phyloP scores from a whole-genome alignment of 192 early-diverging fungal species.

The Coemansia sp. region DNA sequence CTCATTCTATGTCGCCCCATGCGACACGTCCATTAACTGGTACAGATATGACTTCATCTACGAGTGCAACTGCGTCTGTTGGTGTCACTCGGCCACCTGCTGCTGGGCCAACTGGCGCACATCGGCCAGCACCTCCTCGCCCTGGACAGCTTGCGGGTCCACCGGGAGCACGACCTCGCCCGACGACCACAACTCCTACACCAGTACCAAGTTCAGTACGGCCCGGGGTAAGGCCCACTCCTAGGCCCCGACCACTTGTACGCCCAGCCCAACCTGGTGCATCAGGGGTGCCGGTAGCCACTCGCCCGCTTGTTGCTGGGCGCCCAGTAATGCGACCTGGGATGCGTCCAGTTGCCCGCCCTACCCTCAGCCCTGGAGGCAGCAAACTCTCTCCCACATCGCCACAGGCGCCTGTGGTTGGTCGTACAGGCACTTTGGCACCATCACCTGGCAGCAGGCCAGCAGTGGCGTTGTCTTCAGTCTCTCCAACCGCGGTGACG shows the following conservation, averaged over 20 bases:
- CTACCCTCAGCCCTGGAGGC: neutral
- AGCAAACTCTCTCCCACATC: neutral
- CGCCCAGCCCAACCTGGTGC: conserved; percentile 19
- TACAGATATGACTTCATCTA: neutral
- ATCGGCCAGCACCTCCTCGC: neutral
- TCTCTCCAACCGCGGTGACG: neutral
- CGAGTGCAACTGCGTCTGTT: neutral
- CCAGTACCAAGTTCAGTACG: neutral
- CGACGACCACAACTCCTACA: neutral
- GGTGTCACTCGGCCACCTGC: neutral
- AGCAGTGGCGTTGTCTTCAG: neutral
- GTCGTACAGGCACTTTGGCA: neutral
- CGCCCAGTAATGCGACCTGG: conserved; percentile 27
- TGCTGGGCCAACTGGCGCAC: neutral
- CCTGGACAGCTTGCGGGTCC: conserved; percentile 5
- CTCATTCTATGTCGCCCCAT: neutral
- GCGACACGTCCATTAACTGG: neutral
- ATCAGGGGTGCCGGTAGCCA: conserved; percentile 2
- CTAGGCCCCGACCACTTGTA: conserved; percentile 20
- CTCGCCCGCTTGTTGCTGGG: conserved; percentile 8
- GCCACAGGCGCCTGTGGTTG: neutral
- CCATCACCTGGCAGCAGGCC: conserved; percentile 1
- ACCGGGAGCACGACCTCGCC: conserved; percentile 26
- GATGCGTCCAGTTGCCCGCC: conserved; percentile 10
- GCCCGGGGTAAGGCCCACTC: conserved; percentile 20